Base-by-base conservation (phyloP, 2,329 filamentous ascomycete species). In the Neocucurbitaria cava region DNA sequence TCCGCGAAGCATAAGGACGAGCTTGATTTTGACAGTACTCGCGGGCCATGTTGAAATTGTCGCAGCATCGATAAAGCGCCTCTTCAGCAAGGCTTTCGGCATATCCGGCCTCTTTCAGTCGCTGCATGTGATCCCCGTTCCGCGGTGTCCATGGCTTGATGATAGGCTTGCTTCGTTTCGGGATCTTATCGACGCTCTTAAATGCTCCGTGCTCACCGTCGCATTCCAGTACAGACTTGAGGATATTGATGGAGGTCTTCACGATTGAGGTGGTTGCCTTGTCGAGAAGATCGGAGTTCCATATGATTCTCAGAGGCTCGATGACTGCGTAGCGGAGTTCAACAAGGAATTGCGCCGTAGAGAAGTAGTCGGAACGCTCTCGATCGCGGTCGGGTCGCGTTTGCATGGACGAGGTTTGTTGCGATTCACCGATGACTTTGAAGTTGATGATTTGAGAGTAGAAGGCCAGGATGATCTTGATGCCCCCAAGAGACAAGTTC, bases 391-490 rank as follows among this genome's bases (percentile, higher is more conserved):
- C 83, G 36, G 62, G 68, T 50, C 76, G 77, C n/a, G 79, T 79
- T 54, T 79, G 78, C 72, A 87, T 79, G 23, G 80, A 77, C 40
- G 80, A 77, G 9, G 87, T 86, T 66, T 88, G 87, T 28, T 83
- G 79, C 1, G 93, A 89, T 31, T 98, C 93, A n/a, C 83, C 83
- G 47, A 98, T 86, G 60, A 88, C 86, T 75, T 95, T 96, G 9
- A 88, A 86, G 56, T 88, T 89, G 47, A 89, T 87, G 26, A 97
- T 82, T 55, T 91, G 83, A 2, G 85, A 80, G 72, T 95, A 97
- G 49, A 98, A 84, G 26, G 89, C 87, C 24, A 99, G 82, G 28
- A 98, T 92, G 64, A 93, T 91, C 72, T 91, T 92, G 62, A 96
- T 85, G 40, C 84, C 85, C 23, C 83, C 84, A 58, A 85, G 83